Conservation (phyloP, 768 basidiomycete species). For the Boletellus ananas region DNA sequence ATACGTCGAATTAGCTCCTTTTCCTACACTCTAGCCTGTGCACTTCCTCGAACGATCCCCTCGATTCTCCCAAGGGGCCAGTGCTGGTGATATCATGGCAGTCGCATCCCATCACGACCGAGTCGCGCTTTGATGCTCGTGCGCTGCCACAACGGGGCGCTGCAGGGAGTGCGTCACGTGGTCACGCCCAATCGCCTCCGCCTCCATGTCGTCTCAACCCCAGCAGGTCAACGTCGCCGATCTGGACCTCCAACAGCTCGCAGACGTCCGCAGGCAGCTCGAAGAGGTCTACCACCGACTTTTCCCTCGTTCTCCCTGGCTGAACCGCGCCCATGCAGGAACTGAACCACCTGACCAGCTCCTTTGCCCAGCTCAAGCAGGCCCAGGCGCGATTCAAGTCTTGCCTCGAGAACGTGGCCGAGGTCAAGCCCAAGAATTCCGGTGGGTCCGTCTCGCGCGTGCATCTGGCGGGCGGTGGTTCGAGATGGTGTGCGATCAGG, state of each 20-base stretch:
- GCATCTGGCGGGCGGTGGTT: background rate
- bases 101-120: too few species aligned
- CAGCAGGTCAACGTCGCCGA: constrained; percentile 80
- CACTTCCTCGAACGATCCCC: constrained; percentile 7
- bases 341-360: constrained; percentile 84
- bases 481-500: constrained; percentile 39
- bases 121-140: too few species aligned
- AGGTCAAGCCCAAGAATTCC: constrained; percentile 69
- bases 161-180: too few species aligned
- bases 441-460: constrained; percentile 32
- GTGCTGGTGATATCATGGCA: too few species aligned
- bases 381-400: constrained; percentile 90
- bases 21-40: background rate
- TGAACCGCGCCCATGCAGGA: constrained; percentile 51
- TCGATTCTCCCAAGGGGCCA: too few species aligned
- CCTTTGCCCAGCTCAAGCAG: constrained; percentile 88
- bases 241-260: constrained; percentile 80
- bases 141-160: too few species aligned
- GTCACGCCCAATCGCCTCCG: constrained; percentile 32
- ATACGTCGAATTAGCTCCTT: constrained; percentile 20
- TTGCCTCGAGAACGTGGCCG: constrained; percentile 76
- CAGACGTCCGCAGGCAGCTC: constrained; percentile 86
- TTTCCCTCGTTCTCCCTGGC: background rate
- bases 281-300: constrained; percentile 62
- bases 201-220: constrained; percentile 31